These are phyloP conservation scores for Verticillium dahliae DNA, from an alignment of 2,329 filamentous ascomycete species.

Conservation along the genomic window DNA sequence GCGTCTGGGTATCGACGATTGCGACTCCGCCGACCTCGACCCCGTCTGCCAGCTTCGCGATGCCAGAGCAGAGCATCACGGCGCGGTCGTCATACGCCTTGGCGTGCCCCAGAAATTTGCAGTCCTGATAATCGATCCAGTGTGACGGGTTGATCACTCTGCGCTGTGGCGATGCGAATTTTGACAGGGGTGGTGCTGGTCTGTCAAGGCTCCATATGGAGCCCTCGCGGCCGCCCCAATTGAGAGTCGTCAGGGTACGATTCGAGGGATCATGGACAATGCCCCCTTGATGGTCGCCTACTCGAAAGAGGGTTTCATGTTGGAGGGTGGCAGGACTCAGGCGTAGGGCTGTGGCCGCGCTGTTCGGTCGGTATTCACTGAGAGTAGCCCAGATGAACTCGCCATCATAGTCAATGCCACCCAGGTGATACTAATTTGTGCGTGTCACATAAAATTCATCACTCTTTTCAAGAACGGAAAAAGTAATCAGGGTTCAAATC, in stretches of 20 bases:
- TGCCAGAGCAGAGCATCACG: conserved; percentile 41
- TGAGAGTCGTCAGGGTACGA: conserved; percentile 30
- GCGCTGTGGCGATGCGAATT: conserved; percentile 16
- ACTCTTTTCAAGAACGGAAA: neutral
- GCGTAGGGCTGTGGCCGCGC: conserved; percentile 33
- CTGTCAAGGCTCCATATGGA: conserved; percentile 24
- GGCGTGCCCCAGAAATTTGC: conserved; percentile 39
- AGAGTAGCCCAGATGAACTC: conserved; percentile 38
- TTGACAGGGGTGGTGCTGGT: neutral
- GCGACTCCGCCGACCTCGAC: conserved; percentile 37
- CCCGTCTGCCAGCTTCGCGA: conserved; percentile 24
- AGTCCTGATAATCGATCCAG: conserved; percentile 45
- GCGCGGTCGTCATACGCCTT: conserved; percentile 24
- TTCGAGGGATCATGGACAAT: conserved; percentile 32
- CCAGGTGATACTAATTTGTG: conserved; percentile 36
- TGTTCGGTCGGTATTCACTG: conserved; percentile 39
- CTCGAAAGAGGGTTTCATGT: conserved; percentile 24
- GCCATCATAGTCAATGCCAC: conserved; percentile 42
- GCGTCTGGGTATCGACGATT: conserved; percentile 35
- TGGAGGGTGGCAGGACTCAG: conserved; percentile 28
- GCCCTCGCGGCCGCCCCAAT: conserved; percentile 38
- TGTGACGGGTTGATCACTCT: conserved; percentile 30
- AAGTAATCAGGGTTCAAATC: too few relatives aligned
- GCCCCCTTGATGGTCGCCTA: conserved; percentile 37
- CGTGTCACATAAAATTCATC: neutral